Conservation (phyloP, 345 rosid species). For the Acer yangbiense region DNA sequence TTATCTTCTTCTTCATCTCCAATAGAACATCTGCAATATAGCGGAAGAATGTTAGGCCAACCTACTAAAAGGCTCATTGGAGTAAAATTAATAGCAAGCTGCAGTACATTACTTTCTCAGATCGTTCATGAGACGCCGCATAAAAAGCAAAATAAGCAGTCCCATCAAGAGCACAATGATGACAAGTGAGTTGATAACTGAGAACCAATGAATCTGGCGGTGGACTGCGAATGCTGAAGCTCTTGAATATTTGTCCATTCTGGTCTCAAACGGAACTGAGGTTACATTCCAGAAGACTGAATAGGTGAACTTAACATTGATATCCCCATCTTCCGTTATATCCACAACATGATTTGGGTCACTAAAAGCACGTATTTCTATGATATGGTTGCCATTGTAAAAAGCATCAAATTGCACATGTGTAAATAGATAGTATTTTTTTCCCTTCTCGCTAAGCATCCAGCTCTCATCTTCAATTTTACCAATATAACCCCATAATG, state of each 20-base stretch:
- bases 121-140: slow-evolving; percentile 73
- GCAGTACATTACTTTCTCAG: slow-evolving; percentile 50
- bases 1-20: slow-evolving; percentile 78
- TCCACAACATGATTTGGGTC: slow-evolving; percentile 68
- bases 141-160: slow-evolving; percentile 52
- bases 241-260: slow-evolving; percentile 64
- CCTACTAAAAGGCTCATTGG: neutral
- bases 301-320: slow-evolving; percentile 71
- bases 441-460: slow-evolving; percentile 28
- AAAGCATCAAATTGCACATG: slow-evolving; percentile 66
- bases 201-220: slow-evolving; percentile 70
- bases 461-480: slow-evolving; percentile 57
- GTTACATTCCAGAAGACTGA: slow-evolving; percentile 76
- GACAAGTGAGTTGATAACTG: slow-evolving; percentile 58
- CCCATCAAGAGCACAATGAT: slow-evolving; percentile 57
- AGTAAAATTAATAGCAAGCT: slow-evolving; percentile 9
- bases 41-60: slow-evolving; percentile 17
- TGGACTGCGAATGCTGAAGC: slow-evolving; percentile 53
- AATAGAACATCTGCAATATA: slow-evolving; percentile 44
- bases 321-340: slow-evolving; percentile 58
- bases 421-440: slow-evolving; percentile 65
- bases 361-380: slow-evolving; percentile 61
- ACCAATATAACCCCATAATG: slow-evolving; percentile 90
- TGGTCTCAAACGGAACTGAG: slow-evolving; percentile 44
- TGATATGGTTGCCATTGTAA: slow-evolving; percentile 54